Conservation (phyloP, 2,329 filamentous ascomycete genomes). For the Sporothrix humicola region DNA sequence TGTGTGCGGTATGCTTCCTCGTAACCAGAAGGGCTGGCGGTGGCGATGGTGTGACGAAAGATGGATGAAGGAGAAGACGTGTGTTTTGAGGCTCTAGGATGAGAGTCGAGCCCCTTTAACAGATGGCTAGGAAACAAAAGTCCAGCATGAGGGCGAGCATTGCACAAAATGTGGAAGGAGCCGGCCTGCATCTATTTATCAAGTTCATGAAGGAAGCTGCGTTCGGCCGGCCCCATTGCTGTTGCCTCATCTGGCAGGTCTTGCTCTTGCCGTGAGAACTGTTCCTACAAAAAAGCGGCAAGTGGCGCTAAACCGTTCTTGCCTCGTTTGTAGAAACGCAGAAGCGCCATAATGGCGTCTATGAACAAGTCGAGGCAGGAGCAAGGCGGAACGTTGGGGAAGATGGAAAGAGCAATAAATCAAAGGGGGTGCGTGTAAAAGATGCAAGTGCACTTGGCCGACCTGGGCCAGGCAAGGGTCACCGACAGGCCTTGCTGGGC, state of each 20-base stretch:
- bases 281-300: not conserved
- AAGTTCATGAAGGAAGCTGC: slow-evolving; percentile 19
- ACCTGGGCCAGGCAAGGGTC: slow-evolving; percentile 9
- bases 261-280: not conserved
- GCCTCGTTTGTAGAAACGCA: slow-evolving; percentile 18
- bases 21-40: not conserved
- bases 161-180: slow-evolving; percentile 13
- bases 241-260: slow-evolving; percentile 28
- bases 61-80: not conserved
- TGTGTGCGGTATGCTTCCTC: not conserved
- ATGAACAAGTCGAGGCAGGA: slow-evolving; percentile 13
- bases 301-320: slow-evolving; percentile 27
- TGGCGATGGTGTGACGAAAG: not conserved
- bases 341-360: slow-evolving; percentile 35
- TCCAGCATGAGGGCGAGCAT: not conserved
- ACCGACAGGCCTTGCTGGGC: slow-evolving; percentile 22
- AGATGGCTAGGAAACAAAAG: slow-evolving; percentile 1
- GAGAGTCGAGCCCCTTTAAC: not conserved
- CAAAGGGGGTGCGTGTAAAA: not conserved
- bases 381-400: slow-evolving; percentile 6
- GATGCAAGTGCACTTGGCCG: not conserved
- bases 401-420: not conserved
- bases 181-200: slow-evolving; percentile 30
- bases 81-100: slow-evolving; percentile 1
- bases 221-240: slow-evolving; percentile 18